Evolutionary conservation across 495 filamentous ascomycete species (phyloP), one percentile per base, ranked within the genome.

Genomic region (Penicillium coprophilum): DNA sequence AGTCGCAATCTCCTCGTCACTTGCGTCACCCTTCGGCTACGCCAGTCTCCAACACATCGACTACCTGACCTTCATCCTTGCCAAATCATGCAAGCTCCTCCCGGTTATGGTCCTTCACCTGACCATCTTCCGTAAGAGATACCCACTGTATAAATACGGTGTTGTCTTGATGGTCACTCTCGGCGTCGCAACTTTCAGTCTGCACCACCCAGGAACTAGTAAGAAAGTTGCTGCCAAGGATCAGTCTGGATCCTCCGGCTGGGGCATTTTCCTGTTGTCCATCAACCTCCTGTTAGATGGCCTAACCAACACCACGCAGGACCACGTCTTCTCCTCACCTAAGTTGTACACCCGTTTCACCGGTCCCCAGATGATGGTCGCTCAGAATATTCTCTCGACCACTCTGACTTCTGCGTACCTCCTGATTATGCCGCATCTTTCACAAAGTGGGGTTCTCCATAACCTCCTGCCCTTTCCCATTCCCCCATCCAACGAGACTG

Each of bases 331-430:
- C 71, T 70, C 68, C 50, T 82, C 84, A 9, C 76, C 76, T 3
- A 66, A 72, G 36, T 54, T 62, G 30, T 92, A 88, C 71, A 84
- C 83, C 59, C 80, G 84, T 19, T 96, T 92, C 71, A 80, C 83
- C 13, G 95, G 95, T 2, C 91, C 93, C 49, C 95, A 97, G 82
- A 97, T 98, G 94, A 98, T 98, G 94, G 91, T 91, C 56, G 95
- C 93, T n/a, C 90, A 96, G 65, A 97, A 97, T 64, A 71, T 96
- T 31, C 84, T 97, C 61, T 85, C 81, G 39, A 92, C 90, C 0
- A 57, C 80, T 30, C 71, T 97, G 47, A 97, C 91, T 3, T 77
- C 83, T 31, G 63, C 70, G 1, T 97, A 93, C 57, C 82, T 98
- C 21, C 61, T 92, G 39, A 66, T 92, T 20, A 86, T 85, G 60